Percentiles rank a stretch among this genome's conserved stretches.
Conservation (phyloP, 2,329 filamentous ascomycete genomes). For the Falciphora oryzae region DNA sequence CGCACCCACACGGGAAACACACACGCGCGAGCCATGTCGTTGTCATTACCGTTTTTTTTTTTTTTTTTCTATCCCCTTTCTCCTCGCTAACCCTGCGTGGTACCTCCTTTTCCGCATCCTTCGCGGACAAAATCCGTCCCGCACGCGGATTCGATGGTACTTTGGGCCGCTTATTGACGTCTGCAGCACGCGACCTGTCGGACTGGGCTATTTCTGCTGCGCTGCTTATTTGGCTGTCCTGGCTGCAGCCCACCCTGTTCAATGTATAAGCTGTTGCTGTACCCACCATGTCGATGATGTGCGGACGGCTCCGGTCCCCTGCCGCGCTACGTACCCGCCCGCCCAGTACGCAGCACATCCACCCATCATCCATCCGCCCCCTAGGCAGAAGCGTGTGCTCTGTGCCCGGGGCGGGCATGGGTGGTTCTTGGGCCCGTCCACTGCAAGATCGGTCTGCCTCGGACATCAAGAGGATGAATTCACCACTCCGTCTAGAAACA, state of each 20-base stretch:
- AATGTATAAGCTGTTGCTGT: not conserved
- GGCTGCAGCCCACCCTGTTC: not conserved
- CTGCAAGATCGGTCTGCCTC: not conserved
- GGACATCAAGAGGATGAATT: not conserved
- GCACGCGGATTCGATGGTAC: not conserved
- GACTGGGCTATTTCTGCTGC: constrained; percentile 1
- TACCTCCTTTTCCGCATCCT: not conserved
- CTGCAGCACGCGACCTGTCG: not conserved
- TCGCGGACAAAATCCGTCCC: not conserved
- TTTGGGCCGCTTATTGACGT: not conserved
- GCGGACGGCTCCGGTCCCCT: not conserved
- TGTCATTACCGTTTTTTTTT: not conserved
- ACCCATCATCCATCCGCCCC: not conserved
- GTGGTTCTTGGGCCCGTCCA: not conserved
- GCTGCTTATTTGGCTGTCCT: not conserved
- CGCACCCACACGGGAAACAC: not conserved
- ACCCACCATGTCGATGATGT: not conserved
- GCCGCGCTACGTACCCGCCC: not conserved
- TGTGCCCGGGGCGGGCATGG: not conserved
- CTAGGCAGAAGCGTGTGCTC: not conserved
- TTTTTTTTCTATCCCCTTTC: not conserved
- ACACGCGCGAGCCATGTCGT: not conserved
- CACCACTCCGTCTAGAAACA: not conserved
- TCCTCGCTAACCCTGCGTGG: not conserved
- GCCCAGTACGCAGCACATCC: not conserved